A percentile compares a stretch with the other conserved stretches of the same genome.
phyloP scores from a whole-genome alignment of 148 eudicot species.

The Rhododendron kiyosumense region DNA sequence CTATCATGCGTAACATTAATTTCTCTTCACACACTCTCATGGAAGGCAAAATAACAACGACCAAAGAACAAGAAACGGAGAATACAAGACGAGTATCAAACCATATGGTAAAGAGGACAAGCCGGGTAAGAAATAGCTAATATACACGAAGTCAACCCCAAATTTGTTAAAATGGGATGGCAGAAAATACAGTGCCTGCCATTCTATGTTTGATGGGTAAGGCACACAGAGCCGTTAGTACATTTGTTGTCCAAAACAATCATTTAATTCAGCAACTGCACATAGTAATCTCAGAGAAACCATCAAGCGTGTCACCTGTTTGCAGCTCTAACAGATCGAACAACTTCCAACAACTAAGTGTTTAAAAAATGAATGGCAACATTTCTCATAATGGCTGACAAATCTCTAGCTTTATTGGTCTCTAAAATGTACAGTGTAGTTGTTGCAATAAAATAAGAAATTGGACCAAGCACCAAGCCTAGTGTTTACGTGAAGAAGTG shows the following conservation, averaged over 20 bases:
- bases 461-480: slow-evolving; percentile 3
- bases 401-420: not conserved
- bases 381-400: not conserved
- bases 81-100: not conserved
- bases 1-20: not conserved
- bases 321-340: not conserved
- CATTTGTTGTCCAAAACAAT: not conserved
- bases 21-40: not conserved
- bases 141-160: not conserved
- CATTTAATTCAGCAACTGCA: not conserved
- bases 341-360: not conserved
- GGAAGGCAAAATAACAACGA: not conserved
- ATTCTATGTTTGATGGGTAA: not conserved
- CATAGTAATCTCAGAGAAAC: not conserved
- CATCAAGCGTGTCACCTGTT: not conserved
- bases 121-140: not conserved
- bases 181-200: not conserved
- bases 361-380: not conserved
- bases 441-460: not conserved
- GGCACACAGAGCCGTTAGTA: not conserved
- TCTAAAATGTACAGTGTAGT: not conserved
- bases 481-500: not conserved
- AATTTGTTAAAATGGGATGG: not conserved
- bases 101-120: not conserved
- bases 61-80: not conserved